Conservation (phyloP, 2,329 filamentous ascomycete species). For the Fusarium gaditjirri region DNA sequence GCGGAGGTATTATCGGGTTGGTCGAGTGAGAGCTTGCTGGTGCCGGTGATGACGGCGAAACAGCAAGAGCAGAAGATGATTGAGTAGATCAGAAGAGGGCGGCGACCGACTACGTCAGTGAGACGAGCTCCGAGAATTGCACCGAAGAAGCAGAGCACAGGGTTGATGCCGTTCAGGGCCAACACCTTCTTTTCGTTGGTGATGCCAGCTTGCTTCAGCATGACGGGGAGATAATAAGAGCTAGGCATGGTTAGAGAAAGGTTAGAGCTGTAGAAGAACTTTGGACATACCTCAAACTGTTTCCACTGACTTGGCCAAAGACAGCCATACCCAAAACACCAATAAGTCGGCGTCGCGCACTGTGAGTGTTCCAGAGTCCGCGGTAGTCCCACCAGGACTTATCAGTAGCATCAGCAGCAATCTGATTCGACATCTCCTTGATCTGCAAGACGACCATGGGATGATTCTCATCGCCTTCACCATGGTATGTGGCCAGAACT, state of each 20-base stretch:
- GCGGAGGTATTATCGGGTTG: slow-evolving; percentile 49
- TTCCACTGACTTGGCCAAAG: slow-evolving; percentile 65
- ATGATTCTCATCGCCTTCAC: slow-evolving; percentile 60
- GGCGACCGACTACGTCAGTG: slow-evolving; percentile 67
- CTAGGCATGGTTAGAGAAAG: slow-evolving; percentile 7
- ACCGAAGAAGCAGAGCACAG: slow-evolving; percentile 61
- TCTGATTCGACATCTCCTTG: slow-evolving; percentile 59
- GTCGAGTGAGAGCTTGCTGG: slow-evolving; percentile 56
- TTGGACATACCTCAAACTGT: slow-evolving; percentile 50
- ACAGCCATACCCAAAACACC: slow-evolving; percentile 62
- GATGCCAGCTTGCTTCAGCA: slow-evolving; percentile 63
- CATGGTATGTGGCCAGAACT: slow-evolving; percentile 61
- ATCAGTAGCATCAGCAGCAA: slow-evolving; percentile 61
- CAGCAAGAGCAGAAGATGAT: slow-evolving; percentile 58
- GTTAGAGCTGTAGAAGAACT: accelerated
- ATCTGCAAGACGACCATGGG: slow-evolving; percentile 64
- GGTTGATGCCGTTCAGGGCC: slow-evolving; percentile 63
- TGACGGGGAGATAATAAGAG: slow-evolving; percentile 66
- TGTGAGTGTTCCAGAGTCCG: slow-evolving; percentile 61
- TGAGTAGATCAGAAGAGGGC: slow-evolving; percentile 61
- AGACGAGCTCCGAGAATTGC: slow-evolving; percentile 65
- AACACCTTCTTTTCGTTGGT: slow-evolving; percentile 58
- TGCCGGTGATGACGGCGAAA: slow-evolving; percentile 61
- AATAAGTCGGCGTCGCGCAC: slow-evolving; percentile 60
- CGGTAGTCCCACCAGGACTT: slow-evolving; percentile 67